These are phyloP conservation scores for Fraxinus sp. DNA, from an alignment of 305 asterid species.

Conservation along the genomic window DNA sequence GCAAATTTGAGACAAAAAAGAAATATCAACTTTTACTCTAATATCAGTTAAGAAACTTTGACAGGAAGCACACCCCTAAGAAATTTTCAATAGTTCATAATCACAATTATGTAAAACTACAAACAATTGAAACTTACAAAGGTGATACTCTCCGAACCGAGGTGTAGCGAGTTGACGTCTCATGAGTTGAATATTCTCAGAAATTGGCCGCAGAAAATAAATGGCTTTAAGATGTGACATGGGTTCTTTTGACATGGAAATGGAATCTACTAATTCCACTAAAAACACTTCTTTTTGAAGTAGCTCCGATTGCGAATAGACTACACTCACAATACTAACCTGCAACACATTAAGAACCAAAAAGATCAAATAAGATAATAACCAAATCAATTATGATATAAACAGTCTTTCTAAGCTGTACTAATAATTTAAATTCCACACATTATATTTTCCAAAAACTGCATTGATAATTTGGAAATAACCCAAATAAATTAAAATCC, in stretches of 20 bases:
- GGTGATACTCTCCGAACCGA: slow-evolving; percentile 95
- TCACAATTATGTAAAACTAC: slow-evolving; percentile 4
- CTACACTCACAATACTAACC: slow-evolving; percentile 97
- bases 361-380: slow-evolving; percentile 12
- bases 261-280: slow-evolving; percentile 90
- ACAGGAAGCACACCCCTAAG: slow-evolving; percentile 5
- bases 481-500: not conserved
- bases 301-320: slow-evolving; percentile 90
- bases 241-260: slow-evolving; percentile 88
- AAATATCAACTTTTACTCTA: not conserved
- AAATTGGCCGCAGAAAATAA: slow-evolving; percentile 86
- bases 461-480: not conserved
- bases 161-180: slow-evolving; percentile 86
- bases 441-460: not conserved
- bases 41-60: not conserved
- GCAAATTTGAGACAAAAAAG: slow-evolving; percentile 2
- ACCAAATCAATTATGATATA: not conserved
- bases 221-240: slow-evolving; percentile 99
- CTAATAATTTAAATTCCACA: not conserved
- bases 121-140: slow-evolving; percentile 56
- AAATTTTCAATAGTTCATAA: not conserved
- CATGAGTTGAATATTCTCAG: slow-evolving; percentile 79
- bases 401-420: not conserved
- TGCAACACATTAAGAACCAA: slow-evolving; percentile 35
- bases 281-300: slow-evolving; percentile 95